Conservation (phyloP, 345 rosid genomes). For the Rubroshorea leprosula region DNA sequence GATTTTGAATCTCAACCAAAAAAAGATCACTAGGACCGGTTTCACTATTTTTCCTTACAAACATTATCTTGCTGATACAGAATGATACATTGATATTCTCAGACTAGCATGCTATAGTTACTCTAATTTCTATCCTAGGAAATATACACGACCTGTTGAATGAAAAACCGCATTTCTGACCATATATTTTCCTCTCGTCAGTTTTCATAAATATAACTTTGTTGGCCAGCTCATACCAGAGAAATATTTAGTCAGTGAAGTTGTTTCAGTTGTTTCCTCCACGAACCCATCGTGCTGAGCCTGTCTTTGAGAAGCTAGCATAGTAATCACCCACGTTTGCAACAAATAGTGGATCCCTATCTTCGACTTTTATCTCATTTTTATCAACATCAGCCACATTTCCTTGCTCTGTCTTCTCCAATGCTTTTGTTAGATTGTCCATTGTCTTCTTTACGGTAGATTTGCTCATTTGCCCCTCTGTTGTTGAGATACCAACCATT, state of each 20-base stretch:
- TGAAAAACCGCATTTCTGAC: neutral
- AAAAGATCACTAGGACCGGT: neutral
- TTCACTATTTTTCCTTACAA: conserved; percentile 10
- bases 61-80: neutral
- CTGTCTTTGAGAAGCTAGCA: conserved; percentile 55
- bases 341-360: conserved; percentile 87
- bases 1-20: conserved; percentile 1
- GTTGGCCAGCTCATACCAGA: neutral
- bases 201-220: neutral
- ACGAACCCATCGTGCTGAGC: conserved; percentile 54
- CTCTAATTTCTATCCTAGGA: neutral
- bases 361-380: conserved; percentile 34
- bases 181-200: neutral
- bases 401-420: conserved; percentile 66
- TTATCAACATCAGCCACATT: conserved; percentile 17
- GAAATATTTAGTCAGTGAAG: conserved; percentile 3
- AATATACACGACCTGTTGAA: neutral
- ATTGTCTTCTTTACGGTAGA: conserved; percentile 76
- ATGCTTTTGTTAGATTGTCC: conserved; percentile 64
- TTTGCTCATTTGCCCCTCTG: conserved; percentile 77
- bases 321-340: conserved; percentile 86
- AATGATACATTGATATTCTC: neutral
- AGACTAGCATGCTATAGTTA: neutral
- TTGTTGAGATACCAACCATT: conserved; percentile 91
- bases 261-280: conserved; percentile 38